Evolutionary conservation across 768 basidiomycete species (phyloP), one percentile per base, ranked within the genome.

Genomic region (Dioszegia crocea): DNA sequence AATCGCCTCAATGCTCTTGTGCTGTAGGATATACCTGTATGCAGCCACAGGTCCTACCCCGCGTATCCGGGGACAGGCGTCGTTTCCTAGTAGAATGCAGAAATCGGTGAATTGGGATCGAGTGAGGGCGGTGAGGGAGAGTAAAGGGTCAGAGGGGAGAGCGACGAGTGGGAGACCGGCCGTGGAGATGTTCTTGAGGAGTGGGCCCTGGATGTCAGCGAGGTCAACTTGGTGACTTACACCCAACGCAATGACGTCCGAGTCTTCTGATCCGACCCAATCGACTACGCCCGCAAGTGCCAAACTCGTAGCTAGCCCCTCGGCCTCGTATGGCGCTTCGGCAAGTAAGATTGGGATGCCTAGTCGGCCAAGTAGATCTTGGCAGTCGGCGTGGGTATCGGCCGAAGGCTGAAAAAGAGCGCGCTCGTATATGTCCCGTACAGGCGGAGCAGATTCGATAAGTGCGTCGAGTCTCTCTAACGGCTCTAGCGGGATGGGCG

Each of bases 241-340:
- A 27, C 61, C 66, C 30, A 68, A 73, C 2, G 68, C 69, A 16
- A 77, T 26, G 8, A 74, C 70, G 56, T 72, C 66, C 31, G 47
- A 67, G 74, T 96, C 92, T 78, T 96, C 92, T 63, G 88, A 93
- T 3, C 84, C 88, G 19, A 94, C 92, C 69, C 84, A 91, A 77
- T 96, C 91, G 0, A 89, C 91, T 44, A 81, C 70, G 2, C 92
- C 91, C 27, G 83, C 79, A 16, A 85, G 67, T 11, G 89, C 90
- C 38, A 94, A 80, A 8, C 87, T 82, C 4, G 88, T 83, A 0
- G 91, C 91, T 31, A 94, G 77, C 0, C 88, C 90, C 76, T 96
- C 92, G 1, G 87, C 92, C 73, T 96, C 92, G 57, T 82, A 85
- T 0, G 86, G 83, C 0, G 85, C 86, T 0, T 80, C 79, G 9